Percentiles rank a stretch among this genome's conserved stretches.
Evolutionary conservation across 495 filamentous ascomycete species (phyloP).

Genomic region (Penicillium paradoxum): DNA sequence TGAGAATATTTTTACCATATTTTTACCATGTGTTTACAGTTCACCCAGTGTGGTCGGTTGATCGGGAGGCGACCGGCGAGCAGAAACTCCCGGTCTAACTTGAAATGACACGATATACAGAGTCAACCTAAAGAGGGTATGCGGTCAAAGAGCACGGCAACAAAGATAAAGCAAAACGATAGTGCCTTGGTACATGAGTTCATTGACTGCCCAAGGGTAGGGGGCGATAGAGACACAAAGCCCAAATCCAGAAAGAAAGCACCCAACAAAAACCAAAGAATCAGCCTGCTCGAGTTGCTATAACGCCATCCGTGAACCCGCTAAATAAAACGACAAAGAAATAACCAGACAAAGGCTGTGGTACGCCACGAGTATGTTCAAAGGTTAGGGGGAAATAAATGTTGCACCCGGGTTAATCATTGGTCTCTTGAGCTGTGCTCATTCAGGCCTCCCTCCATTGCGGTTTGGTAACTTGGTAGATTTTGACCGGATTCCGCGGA

Average conservation of each 20-base stretch:
- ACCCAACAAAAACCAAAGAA: constrained; percentile 6
- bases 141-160: neutral
- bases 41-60: too few species aligned
- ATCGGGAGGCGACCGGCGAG: neutral
- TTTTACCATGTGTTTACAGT: too few species aligned
- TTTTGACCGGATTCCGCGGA: constrained; percentile 5
- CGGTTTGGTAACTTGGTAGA: constrained; percentile 25
- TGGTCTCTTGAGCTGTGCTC: constrained; percentile 17
- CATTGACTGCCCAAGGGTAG: constrained; percentile 1
- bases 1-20: too few species aligned
- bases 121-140: neutral
- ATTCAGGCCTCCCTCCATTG: constrained; percentile 16
- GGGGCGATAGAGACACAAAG: constrained; percentile 2
- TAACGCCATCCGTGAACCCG: constrained; percentile 28
- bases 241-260: constrained; percentile 4
- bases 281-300: constrained; percentile 11
- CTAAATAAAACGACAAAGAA: constrained; percentile 22
- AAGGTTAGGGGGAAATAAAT: neutral
- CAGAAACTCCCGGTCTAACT: neutral
- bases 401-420: constrained; percentile 43
- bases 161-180: constrained; percentile 6
- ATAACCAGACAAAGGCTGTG: constrained; percentile 3
- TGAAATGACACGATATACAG: neutral
- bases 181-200: constrained; percentile 10
- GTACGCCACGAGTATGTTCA: constrained; percentile 15